A percentile compares a stretch with the other conserved stretches of the same genome.
These are phyloP conservation scores for Hippophae gyantsensis DNA, from an alignment of 306 rosid genomes.

Conservation along the genomic window DNA sequence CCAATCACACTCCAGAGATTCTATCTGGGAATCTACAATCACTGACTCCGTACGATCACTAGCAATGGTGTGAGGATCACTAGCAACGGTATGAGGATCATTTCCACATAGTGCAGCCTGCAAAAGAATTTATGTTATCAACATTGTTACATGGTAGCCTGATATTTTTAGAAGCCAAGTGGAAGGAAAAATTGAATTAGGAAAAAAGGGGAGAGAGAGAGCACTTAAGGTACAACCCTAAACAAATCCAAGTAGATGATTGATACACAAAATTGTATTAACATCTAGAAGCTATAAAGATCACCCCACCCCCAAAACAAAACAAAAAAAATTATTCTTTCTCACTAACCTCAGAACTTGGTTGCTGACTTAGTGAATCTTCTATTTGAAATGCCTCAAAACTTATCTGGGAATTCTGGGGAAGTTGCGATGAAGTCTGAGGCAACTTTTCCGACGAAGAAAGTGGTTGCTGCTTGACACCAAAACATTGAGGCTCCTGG, in stretches of 20 bases:
- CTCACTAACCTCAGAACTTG: no score
- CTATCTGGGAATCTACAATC: constrained; percentile 29
- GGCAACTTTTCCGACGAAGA: constrained; percentile 32
- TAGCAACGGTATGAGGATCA: constrained; percentile 30
- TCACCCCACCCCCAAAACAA: no score
- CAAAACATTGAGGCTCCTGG: constrained; percentile 40
- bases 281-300: no score
- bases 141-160: background rate
- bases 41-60: constrained; percentile 24
- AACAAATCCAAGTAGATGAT: no score
- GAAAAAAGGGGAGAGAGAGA: no score
- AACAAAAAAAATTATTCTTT: no score
- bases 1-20: constrained; percentile 71
- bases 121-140: background rate
- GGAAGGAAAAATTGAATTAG: no score
- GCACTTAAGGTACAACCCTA: no score
- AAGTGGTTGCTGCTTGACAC: constrained; percentile 35
- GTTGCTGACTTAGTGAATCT: no score
- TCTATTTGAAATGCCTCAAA: constrained; percentile 29
- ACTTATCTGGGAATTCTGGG: constrained; percentile 31
- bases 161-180: background rate
- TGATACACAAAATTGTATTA: no score
- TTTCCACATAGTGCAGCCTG: constrained; percentile 35
- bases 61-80: constrained; percentile 30
- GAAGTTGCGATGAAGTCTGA: constrained; percentile 31